These are phyloP conservation scores for Solanum arcanum DNA, from an alignment of 257 asterid species.

Conservation along the genomic window DNA sequence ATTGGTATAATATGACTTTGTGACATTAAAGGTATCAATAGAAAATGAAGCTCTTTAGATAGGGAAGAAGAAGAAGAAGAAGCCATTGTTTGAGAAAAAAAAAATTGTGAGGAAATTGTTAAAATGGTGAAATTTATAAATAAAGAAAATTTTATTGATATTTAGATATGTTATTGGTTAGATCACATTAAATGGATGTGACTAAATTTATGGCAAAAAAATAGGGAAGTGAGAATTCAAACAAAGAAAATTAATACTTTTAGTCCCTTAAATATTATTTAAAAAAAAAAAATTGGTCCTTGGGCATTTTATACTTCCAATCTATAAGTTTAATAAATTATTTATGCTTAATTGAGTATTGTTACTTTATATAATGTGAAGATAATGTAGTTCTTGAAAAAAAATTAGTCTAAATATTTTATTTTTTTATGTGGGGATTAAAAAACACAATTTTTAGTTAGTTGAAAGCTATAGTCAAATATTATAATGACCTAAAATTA, in stretches of 20 bases:
- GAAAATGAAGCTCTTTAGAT: constrained; percentile 26
- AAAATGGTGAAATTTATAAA: not conserved
- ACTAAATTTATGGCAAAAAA: not conserved
- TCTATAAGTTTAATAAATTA: not conserved
- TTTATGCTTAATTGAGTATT: not conserved
- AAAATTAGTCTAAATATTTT: not conserved
- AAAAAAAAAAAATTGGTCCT: not conserved
- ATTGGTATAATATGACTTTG: constrained; percentile 52
- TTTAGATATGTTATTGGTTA: not conserved
- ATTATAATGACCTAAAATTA: not conserved
- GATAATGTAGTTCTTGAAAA: not conserved
- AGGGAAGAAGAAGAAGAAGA: constrained; percentile 4
- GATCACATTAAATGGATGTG: not conserved
- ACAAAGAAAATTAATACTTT: not conserved
- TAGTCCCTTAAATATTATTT: not conserved
- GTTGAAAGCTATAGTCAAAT: not conserved
- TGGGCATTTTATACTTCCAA: not conserved
- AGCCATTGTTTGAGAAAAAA: constrained; percentile 12
- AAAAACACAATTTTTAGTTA: not conserved
- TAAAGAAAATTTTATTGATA: not conserved
- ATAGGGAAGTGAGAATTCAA: no score
- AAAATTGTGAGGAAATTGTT: not conserved
- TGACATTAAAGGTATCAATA: constrained; percentile 43
- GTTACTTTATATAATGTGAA: not conserved
- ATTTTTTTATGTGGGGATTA: not conserved